Evolutionary conservation across 805 yeast species (phyloP), one percentile per base, ranked within the genome.

Genomic region (Metschnikowia drakensbergensis): DNA sequence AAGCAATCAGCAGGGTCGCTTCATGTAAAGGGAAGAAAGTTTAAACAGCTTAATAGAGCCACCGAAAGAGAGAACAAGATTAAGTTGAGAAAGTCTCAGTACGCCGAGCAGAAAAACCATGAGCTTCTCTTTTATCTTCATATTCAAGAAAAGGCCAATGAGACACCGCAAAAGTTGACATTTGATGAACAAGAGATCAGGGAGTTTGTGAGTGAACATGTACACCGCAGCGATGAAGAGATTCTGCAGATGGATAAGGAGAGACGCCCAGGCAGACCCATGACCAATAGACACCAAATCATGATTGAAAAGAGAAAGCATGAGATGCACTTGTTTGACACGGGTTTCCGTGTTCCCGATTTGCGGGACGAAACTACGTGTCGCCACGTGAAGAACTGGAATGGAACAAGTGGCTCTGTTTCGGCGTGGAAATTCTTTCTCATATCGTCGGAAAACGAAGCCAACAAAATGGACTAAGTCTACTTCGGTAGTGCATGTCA

Each of bases 21-120:
- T 56, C 98, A 92, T 63, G 94, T 96, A 23, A 85, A 84, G 60
- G 96, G 97, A 7, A 79, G 97, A 46, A 92, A 90, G 66, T 86
- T 89, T 65, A 85, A 85, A 66, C 88, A 86, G 63, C 70, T 92
- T 45, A 84, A 84, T 48, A 75, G 94, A 54, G 97, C 97, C n/a
- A 81, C 96, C 1, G 68, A 89, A 39, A 79, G 99, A 65, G 95
- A 91, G 54, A 76, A 75, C 43, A 88, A 86, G 63, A 67, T 92
- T 45, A 78, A 74, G 33, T 73, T 74, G 44, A 81, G 78, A 62
- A 87, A 86, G 61, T 65, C 74, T 23, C 75, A 74, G 44, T 81
- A 80, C 57, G 65, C 76, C 30, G 84, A 82, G 50, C 80, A 80
- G 54, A 82, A 79, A 59, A 78, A 80, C 43, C 75, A 77, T 50